Evolutionary conservation across 2,329 filamentous ascomycete genomes (phyloP).

Genomic region (Venturia nashicola): DNA sequence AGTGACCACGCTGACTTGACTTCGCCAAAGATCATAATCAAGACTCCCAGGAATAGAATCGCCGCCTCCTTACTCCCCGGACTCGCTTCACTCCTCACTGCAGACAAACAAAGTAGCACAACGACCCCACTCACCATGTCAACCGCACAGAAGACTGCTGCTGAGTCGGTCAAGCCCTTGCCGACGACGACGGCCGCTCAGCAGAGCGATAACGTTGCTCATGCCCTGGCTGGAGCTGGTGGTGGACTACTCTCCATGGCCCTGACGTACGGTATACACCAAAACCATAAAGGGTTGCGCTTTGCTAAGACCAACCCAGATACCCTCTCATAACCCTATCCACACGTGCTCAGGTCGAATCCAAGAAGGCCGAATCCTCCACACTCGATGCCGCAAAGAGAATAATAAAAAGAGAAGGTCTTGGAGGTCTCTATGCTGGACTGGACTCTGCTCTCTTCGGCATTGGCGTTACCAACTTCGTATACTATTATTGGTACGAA

Average conservation of each 20-base stretch:
- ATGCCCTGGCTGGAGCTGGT: slow-evolving; percentile 84
- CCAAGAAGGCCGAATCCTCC: slow-evolving; percentile 75
- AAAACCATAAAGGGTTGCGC: background rate
- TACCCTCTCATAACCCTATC: slow-evolving; percentile 97
- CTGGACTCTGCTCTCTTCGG: slow-evolving; percentile 91
- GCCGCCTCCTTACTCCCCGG: background rate
- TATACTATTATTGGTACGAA: slow-evolving; percentile 99
- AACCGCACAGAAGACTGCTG: background rate
- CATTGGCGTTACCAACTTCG: slow-evolving; percentile 97
- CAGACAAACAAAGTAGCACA: background rate
- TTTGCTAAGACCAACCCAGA: slow-evolving; percentile 30
- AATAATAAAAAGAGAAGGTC: slow-evolving; percentile 84
- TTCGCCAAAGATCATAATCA: background rate
- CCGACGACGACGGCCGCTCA: slow-evolving; percentile 34
- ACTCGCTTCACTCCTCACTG: background rate
- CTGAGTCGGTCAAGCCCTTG: background rate
- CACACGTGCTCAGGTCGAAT: slow-evolving; percentile 94
- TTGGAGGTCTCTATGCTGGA: slow-evolving; percentile 80
- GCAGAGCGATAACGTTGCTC: slow-evolving; percentile 92
- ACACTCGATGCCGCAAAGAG: slow-evolving; percentile 72
- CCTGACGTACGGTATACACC: slow-evolving; percentile 53
- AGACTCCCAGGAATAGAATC: background rate
- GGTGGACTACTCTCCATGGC: slow-evolving; percentile 93
- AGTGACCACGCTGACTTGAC: background rate
- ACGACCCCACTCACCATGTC: background rate